Evolutionary conservation across 306 rosid species (phyloP), one percentile per base, ranked within the genome.

Genomic region (Trifolium repens): DNA sequence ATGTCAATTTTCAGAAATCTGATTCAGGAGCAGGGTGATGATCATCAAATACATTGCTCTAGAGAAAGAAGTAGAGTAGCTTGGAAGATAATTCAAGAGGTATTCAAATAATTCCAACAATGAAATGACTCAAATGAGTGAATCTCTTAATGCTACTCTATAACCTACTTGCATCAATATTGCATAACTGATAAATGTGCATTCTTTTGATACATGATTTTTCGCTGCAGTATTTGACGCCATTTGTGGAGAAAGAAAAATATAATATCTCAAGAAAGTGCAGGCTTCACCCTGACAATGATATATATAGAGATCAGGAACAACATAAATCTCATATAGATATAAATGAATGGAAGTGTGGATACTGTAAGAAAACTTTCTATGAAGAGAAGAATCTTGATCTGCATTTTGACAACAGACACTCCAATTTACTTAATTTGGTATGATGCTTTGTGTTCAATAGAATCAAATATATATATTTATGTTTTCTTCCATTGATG

Each of bases 341-440:
- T 73, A 58, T 84, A 73, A 81, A 79, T 77, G 90, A 86, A 26
- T 86, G 90, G 90, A 75, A 81, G 57, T 86, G 90, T 58, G 84
- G 85, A 5, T 86, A 67, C 77, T 86, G 90, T 77, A 86, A 82
- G 76, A 86, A 86, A 78, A 57, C 52, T 69, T 86, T 86, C 76
- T 84, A 84, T 11, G 80, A 78, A 67, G 86, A 91, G 78, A 91
- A 83, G 61, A 68, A 86, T 84, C 91, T 91, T 8, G 97, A 91
- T 81, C 88, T 65, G 78, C 94, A 91, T 85, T 91, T 87, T 55
- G 91, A 91, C 79, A 84, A 87, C 77, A 87, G 92, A 79, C 97
- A 91, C 69, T 80, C 84, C 78, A 82, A 87, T 85, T 84, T 86
- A 73, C 80, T 89, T 70, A 86, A 89, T 78, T 81, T 61, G 89